Evolutionary conservation across 768 basidiomycete species (phyloP).

Genomic region (Tulasnella sp.): DNA sequence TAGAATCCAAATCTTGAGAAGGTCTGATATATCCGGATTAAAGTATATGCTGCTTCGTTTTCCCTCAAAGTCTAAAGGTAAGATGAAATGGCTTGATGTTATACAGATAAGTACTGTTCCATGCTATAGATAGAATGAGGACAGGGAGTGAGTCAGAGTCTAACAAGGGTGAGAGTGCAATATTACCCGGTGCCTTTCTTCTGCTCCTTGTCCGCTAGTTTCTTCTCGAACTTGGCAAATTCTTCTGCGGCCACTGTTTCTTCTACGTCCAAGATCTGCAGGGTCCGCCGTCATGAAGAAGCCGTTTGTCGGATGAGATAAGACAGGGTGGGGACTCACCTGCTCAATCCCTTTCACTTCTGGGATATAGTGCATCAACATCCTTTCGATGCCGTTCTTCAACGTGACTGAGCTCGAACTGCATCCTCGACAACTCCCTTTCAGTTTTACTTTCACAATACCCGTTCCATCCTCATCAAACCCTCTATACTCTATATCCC

Average conservation of each 20-base stretch:
- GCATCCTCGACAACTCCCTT: slow-evolving; percentile 96
- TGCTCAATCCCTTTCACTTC: slow-evolving; percentile 89
- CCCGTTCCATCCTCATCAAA: slow-evolving; percentile 65
- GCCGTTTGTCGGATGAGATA: not conserved
- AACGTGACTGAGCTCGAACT: slow-evolving; percentile 88
- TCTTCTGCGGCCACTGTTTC: slow-evolving; percentile 79
- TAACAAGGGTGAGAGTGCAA: not conserved
- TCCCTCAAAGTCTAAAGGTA: too few relatives aligned
- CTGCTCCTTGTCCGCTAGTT: slow-evolving; percentile 37
- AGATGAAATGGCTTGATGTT: too few relatives aligned
- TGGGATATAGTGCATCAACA: slow-evolving; percentile 99
- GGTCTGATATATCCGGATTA: too few relatives aligned
- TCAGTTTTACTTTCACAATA: slow-evolving; percentile 78
- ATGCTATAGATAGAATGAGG: slow-evolving; percentile 53
- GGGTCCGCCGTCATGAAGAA: not conserved
- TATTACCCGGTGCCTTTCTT: slow-evolving; percentile 23
- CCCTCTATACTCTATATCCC: slow-evolving; percentile 92
- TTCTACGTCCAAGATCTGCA: slow-evolving; percentile 79
- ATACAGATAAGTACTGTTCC: slow-evolving; percentile 77
- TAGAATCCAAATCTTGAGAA: too few relatives aligned
- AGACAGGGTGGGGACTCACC: slow-evolving; percentile 33
- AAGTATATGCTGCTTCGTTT: too few relatives aligned
- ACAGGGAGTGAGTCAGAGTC: not conserved
- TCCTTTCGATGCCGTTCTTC: slow-evolving; percentile 94
- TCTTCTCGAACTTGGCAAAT: slow-evolving; percentile 78